phyloP scores from a whole-genome alignment of 805 yeast genomes.

The Lipomyces orientalis region DNA sequence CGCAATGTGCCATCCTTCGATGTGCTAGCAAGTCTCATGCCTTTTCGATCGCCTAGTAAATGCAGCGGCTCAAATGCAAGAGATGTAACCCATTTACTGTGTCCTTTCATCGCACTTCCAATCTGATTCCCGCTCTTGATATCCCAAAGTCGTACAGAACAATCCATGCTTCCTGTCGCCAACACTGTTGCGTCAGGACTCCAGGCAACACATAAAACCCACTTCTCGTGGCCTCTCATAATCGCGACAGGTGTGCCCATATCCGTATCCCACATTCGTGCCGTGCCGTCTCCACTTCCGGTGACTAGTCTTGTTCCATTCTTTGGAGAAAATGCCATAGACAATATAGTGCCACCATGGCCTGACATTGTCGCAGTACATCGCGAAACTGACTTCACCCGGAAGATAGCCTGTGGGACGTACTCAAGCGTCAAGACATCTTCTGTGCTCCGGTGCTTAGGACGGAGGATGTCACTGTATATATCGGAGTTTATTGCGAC shows the following conservation, averaged over 20 bases:
- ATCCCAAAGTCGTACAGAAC: constrained; percentile 87
- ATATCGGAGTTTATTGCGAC: constrained; percentile 80
- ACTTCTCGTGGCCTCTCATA: constrained; percentile 81
- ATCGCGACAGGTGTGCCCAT: constrained; percentile 90
- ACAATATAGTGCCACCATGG: constrained; percentile 90
- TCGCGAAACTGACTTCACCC: constrained; percentile 88
- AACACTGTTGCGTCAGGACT: constrained; percentile 88
- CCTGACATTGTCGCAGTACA: constrained; percentile 93
- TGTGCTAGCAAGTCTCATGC: constrained; percentile 75
- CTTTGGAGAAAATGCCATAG: constrained; percentile 92
- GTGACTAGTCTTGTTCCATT: constrained; percentile 64
- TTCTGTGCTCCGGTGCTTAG: constrained; percentile 87
- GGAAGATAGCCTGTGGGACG: constrained; percentile 94
- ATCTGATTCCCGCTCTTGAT: constrained; percentile 70
- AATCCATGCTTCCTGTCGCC: constrained; percentile 97
- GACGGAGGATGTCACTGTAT: constrained; percentile 80
- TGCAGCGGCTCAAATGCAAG: constrained; percentile 95
- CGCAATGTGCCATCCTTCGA: constrained; percentile 91
- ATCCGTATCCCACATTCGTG: constrained; percentile 95
- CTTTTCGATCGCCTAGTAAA: constrained; percentile 67
- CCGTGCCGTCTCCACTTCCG: constrained; percentile 96
- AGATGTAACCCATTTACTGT: constrained; percentile 86
- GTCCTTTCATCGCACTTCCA: constrained; percentile 80
- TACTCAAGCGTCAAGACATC: constrained; percentile 88
- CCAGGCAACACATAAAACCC: constrained; percentile 93